These are phyloP conservation scores for Xylaria longipes DNA, from an alignment of 495 filamentous ascomycete species.

Conservation along the genomic window DNA sequence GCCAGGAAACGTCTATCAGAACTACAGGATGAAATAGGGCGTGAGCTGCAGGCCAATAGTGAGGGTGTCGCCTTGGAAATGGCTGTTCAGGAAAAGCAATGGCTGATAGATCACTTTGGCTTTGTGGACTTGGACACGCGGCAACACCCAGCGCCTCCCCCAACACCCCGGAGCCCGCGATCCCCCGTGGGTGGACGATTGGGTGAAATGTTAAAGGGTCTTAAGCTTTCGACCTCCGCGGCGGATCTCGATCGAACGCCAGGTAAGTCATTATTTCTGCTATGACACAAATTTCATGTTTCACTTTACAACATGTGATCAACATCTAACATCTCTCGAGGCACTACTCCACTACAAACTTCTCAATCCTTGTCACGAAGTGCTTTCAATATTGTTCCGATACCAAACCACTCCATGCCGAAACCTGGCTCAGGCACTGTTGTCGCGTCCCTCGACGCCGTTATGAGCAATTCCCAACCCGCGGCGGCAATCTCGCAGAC, in stretches of 20 bases:
- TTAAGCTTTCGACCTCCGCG: conserved; percentile 75
- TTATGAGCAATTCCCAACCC: conserved; percentile 45
- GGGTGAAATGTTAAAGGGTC: conserved; percentile 75
- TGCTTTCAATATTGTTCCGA: conserved; percentile 47
- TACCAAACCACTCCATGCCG: conserved; percentile 54
- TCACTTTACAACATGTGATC: not conserved
- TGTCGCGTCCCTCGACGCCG: conserved; percentile 53
- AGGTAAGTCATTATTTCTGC: conserved; percentile 13
- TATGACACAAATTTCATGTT: not conserved
- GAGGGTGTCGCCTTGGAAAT: conserved; percentile 82
- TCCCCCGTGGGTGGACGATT: conserved; percentile 69
- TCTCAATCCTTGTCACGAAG: conserved; percentile 40
- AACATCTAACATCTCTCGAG: conserved; percentile 7
- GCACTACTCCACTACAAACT: conserved; percentile 5
- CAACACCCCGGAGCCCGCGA: conserved; percentile 57
- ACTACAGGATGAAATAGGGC: conserved; percentile 72
- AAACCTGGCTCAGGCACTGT: conserved; percentile 42
- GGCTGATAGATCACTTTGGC: conserved; percentile 82
- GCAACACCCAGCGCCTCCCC: conserved; percentile 35
- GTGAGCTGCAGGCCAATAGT: conserved; percentile 67
- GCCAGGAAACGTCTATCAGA: conserved; percentile 76
- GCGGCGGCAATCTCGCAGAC: conserved; percentile 37
- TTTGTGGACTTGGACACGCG: conserved; percentile 46
- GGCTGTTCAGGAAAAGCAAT: conserved; percentile 78
- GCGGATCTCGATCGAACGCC: conserved; percentile 58